These are phyloP conservation scores for Rauvolfia tetraphylla DNA, from an alignment of 257 asterid species.

Conservation along the genomic window DNA sequence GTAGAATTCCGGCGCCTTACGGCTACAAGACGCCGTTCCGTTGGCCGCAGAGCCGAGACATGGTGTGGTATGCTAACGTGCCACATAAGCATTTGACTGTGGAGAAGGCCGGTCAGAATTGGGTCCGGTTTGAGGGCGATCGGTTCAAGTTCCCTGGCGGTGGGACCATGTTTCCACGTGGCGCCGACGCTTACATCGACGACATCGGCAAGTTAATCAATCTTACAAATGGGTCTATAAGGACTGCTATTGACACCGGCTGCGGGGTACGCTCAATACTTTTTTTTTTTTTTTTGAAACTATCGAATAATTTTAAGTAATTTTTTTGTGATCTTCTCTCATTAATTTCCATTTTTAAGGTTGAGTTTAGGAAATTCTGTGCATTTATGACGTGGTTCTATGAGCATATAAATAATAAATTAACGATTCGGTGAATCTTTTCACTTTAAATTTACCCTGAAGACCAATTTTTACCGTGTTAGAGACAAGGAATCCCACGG, in stretches of 20 bases:
- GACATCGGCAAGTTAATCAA: constrained; percentile 74
- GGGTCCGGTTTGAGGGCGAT: constrained; percentile 84
- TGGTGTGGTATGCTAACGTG: constrained; percentile 84
- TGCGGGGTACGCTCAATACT: constrained; percentile 56
- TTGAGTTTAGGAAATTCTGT: neutral
- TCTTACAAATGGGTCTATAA: constrained; percentile 58
- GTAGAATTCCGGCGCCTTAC: constrained; percentile 81
- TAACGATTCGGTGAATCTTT: too few relatives aligned
- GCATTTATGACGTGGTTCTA: too few relatives aligned
- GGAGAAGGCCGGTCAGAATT: constrained; percentile 92
- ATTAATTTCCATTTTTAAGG: constrained; percentile 4
- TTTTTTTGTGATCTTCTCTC: neutral
- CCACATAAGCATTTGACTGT: constrained; percentile 95
- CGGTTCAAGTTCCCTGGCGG: constrained; percentile 94
- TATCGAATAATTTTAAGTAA: too few relatives aligned
- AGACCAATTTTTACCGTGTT: too few relatives aligned
- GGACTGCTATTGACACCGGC: constrained; percentile 96
- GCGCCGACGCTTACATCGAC: constrained; percentile 82
- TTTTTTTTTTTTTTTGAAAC: neutral
- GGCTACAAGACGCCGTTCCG: constrained; percentile 73
- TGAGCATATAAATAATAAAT: too few relatives aligned
- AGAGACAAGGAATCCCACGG: too few relatives aligned
- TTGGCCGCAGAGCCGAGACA: constrained; percentile 89
- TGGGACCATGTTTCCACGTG: constrained; percentile 97
- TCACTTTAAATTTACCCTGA: too few relatives aligned